A percentile compares a stretch with the other conserved stretches of the same genome.
Evolutionary conservation across 805 yeast species (phyloP).

Genomic region (Wickerhamiella alocasiicola): DNA sequence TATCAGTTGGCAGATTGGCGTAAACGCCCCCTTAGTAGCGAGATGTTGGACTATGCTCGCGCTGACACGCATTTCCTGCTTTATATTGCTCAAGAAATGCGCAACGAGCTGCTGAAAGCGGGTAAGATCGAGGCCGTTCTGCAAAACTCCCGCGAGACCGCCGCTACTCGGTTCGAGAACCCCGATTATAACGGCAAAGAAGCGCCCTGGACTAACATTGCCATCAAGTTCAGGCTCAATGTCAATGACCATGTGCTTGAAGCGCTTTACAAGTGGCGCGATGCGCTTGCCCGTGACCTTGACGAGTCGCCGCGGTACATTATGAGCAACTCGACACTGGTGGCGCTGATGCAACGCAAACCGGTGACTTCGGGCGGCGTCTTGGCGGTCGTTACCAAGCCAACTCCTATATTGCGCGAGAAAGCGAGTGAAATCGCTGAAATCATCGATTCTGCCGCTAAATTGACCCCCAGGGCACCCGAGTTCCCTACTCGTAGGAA

Average conservation of each 20-base stretch:
- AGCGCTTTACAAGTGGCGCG: conserved; percentile 73
- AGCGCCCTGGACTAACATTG: conserved; percentile 50
- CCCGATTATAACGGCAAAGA: conserved; percentile 46
- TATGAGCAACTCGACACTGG: conserved; percentile 69
- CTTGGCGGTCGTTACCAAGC: conserved; percentile 1
- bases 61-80: conserved; percentile 90
- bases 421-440: conserved; percentile 46
- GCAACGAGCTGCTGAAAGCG: conserved; percentile 43
- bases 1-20: conserved; percentile 98
- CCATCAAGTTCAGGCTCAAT: conserved; percentile 55
- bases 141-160: conserved; percentile 64
- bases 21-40: conserved; percentile 61
- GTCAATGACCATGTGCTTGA: conserved; percentile 39
- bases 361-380: conserved; percentile 53
- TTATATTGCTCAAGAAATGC: conserved; percentile 63
- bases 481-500: conserved; percentile 1
- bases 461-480: conserved; percentile 1
- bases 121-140: conserved; percentile 41
- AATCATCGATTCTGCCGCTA: conserved; percentile 32
- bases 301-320: conserved; percentile 80
- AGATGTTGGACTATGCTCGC: conserved; percentile 77
- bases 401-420: conserved; percentile 43
- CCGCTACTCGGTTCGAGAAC: conserved; percentile 70
- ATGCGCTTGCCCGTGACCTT: conserved; percentile 50
- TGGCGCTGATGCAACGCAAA: conserved; percentile 41